Conservation (phyloP, 108 stramenopile genomes). For the Aurantiochytrium sp. region DNA sequence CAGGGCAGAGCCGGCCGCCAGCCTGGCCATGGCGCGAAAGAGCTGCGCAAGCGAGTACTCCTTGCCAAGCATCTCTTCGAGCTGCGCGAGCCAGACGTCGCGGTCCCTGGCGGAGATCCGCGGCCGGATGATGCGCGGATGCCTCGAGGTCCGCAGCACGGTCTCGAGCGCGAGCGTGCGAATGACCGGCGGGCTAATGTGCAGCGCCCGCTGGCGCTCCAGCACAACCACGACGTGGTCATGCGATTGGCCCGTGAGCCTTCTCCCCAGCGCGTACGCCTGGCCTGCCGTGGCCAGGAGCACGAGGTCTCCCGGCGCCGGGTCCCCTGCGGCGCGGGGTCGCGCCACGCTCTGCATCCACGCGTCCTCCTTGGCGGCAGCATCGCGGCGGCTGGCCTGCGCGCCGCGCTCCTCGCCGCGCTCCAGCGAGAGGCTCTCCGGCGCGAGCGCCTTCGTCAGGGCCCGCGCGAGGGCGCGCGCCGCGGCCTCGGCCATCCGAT, state of each 20-base stretch:
- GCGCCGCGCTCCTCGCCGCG: neutral
- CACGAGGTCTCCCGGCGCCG: neutral
- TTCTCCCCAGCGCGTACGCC: neutral
- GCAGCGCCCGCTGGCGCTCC: neutral
- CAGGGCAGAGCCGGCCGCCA: neutral
- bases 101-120: neutral
- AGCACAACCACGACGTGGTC: constrained; percentile 3
- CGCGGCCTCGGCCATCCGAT: neutral
- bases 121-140: neutral
- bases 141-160: neutral
- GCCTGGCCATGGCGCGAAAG: neutral
- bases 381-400: too few species aligned
- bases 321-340: neutral
- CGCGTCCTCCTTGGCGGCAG: neutral
- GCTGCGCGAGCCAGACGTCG: neutral
- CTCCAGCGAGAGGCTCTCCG: neutral
- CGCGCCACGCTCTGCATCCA: neutral
- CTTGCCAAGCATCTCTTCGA: neutral
- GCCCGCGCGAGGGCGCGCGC: neutral
- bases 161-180: neutral
- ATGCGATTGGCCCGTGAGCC: neutral
- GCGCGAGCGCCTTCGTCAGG: neutral
- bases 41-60: neutral
- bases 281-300: neutral
- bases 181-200: neutral